Evolutionary conservation across 139 green algal species (phyloP).

Genomic region (Chlamydomonas sp.): DNA sequence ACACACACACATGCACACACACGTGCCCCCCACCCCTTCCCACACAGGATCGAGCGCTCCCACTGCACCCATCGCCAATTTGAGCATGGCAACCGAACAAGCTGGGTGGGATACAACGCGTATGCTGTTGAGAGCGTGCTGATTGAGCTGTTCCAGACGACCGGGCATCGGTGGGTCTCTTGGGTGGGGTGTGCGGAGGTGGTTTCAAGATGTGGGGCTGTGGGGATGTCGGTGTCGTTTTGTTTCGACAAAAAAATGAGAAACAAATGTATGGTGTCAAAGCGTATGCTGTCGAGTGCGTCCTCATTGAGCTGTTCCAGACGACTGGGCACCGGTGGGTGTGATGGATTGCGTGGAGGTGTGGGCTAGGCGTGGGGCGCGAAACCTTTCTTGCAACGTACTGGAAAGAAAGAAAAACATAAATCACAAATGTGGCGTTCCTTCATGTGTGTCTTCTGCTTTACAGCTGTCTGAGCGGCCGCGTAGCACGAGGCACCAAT

Average conservation of each 20-base stretch:
- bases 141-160: conserved; percentile 53
- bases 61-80: conserved; percentile 6
- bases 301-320: conserved; percentile 57
- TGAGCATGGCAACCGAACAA: conserved; percentile 17
- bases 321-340: conserved; percentile 22
- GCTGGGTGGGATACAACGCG: conserved; percentile 24
- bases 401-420: too few relatives aligned
- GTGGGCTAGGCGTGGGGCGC: background rate
- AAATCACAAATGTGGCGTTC: too few relatives aligned
- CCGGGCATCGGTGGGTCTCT: conserved; percentile 18
- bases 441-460: too few relatives aligned
- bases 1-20: background rate
- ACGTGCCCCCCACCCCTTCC: background rate
- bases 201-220: background rate
- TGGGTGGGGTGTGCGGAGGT: background rate
- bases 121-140: conserved; percentile 43
- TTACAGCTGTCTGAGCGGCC: too few relatives aligned
- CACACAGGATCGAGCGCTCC: background rate
- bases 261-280: too few relatives aligned
- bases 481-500: too few relatives aligned
- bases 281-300: conserved; percentile 37
- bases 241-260: too few relatives aligned
- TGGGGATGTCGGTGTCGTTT: too few relatives aligned
- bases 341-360: background rate
- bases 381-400: too few relatives aligned